Evolutionary conservation across 108 stramenopile species (phyloP).

Genomic region (Skeletonema menzelii): DNA sequence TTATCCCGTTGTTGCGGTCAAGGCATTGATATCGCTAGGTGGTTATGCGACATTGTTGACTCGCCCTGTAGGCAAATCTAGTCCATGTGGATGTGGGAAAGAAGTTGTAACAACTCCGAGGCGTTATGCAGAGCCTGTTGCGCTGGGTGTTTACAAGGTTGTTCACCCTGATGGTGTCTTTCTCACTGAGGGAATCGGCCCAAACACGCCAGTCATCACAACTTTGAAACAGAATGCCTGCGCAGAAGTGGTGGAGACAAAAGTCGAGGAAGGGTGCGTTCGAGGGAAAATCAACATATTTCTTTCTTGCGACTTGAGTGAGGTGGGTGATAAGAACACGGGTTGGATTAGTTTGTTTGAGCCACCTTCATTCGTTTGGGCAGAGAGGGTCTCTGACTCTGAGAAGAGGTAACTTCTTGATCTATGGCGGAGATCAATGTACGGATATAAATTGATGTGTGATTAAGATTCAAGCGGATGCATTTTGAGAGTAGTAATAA

Average conservation of each 20-base stretch:
- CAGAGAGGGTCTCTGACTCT: conserved; percentile 6
- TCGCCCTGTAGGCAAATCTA: neutral
- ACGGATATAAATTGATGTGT: no score
- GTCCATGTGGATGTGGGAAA: conserved; percentile 14
- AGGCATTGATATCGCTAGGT: conserved; percentile 32
- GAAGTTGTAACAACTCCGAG: neutral
- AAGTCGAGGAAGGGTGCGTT: conserved; percentile 7
- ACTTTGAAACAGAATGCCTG: conserved; percentile 7
- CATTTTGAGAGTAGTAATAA: no score
- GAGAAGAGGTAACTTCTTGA: neutral
- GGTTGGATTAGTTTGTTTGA: conserved; percentile 18
- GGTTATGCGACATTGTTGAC: conserved; percentile 14
- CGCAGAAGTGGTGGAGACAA: conserved; percentile 6
- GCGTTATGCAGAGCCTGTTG: conserved; percentile 20
- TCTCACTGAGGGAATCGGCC: conserved; percentile 2
- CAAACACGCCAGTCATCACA: neutral
- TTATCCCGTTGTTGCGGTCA: conserved; percentile 16
- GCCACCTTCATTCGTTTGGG: conserved; percentile 8
- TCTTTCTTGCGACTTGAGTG: neutral
- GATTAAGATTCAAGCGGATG: no score
- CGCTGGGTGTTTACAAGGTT: conserved; percentile 12
- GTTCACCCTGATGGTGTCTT: conserved; percentile 10
- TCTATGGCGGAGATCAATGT: no score
- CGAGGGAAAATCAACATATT: neutral
- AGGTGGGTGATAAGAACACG: neutral